Evolutionary conservation across 2,329 filamentous ascomycete species (phyloP).

Genomic region (Colletotrichum australisinense): DNA sequence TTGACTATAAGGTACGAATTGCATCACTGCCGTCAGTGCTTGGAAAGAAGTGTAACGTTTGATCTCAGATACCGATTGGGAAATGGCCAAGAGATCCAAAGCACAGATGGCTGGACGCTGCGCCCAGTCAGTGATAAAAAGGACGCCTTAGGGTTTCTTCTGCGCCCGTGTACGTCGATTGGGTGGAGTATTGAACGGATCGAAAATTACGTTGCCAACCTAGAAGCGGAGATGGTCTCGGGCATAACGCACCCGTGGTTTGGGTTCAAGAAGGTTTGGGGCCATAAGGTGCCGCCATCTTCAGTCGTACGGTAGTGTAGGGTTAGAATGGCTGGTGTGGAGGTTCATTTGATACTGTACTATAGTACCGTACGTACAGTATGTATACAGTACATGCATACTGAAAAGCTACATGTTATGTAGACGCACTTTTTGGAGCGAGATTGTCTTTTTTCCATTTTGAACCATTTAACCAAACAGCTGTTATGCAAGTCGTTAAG

Average conservation of each 20-base stretch:
- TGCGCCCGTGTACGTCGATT: not conserved
- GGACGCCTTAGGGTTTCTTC: not conserved
- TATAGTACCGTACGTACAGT: too few relatives aligned
- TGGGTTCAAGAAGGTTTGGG: not conserved
- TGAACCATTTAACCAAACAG: too few relatives aligned
- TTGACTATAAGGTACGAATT: not conserved
- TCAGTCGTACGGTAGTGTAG: not conserved
- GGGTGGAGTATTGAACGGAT: not conserved
- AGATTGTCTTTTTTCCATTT: too few relatives aligned
- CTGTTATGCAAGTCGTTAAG: not conserved
- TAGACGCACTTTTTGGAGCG: too few relatives aligned
- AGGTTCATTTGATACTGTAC: not conserved
- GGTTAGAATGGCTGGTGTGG: not conserved
- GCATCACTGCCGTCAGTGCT: not conserved
- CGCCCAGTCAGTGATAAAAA: not conserved
- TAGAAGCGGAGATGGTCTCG: not conserved
- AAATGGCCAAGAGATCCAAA: not conserved
- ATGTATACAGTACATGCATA: too few relatives aligned
- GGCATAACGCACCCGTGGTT: not conserved
- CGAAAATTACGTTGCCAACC: not conserved
- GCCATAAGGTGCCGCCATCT: not conserved
- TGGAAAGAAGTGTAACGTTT: not conserved
- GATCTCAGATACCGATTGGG: not conserved
- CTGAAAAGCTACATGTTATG: too few relatives aligned
- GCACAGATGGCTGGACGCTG: not conserved